Base-by-base conservation (phyloP, 495 filamentous ascomycete genomes). In the Penicillium odoratum region DNA sequence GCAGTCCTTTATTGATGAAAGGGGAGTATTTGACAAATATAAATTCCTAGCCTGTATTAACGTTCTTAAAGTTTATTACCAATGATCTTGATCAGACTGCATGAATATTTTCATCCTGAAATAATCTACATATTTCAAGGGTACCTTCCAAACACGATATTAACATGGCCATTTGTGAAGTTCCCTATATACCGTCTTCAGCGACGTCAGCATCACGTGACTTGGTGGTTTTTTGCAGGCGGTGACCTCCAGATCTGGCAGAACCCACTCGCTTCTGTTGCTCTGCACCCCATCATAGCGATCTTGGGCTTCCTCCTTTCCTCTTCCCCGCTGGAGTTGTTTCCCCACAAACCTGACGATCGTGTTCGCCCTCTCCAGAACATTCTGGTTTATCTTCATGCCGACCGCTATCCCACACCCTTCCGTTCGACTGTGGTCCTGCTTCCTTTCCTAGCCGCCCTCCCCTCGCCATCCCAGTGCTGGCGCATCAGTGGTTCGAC, bases 401-500 rank as follows among this genome's bases (percentile, higher is more conserved):
- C 69, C 69, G 69, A 62, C 64, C 57, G 50, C 59, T 54, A 60
- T 67, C 55, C 66, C 66, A 67, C 70, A 60, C 13, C 26, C 46
- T 48, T 28, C 62, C 65, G 65, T 64, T 70, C 56, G 59, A 65
- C 67, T 55, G 62, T 73, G 65, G 68, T 74, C 63, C 67, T 70
- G 63, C 67, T 40, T 70, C 69, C 66, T 69, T 67, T 73, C 67
- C 57, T 73, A 74, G 62, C 63, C 65, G 60, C 63, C 65, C 67
- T 71, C 70, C 69, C 58, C 62, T 68, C 64, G 57, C 58, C 57
- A 49, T 60, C 57, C 38, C 57, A 69, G 53, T 55, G 51, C 63
- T 52, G 49, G 61, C 60, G 63, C 65, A 58, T 50, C 51, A 48
- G 62, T 45, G 40, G 59, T 45, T 51, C 59, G 45, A 62, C 44